Evolutionary conservation across 75 land plant genomes (phyloP).

Genomic region (Azolla pinnata): DNA sequence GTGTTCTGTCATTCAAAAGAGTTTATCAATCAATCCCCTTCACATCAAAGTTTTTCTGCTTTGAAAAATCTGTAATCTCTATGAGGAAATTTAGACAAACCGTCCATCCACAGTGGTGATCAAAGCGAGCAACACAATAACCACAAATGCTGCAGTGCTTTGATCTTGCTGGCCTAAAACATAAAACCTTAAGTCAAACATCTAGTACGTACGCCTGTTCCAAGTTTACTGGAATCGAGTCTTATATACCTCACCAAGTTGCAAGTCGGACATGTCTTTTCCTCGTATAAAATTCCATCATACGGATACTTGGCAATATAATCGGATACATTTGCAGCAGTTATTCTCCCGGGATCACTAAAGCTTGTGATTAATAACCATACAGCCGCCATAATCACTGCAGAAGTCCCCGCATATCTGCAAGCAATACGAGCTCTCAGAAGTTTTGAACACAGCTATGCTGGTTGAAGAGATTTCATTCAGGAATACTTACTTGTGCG

Average conservation of each 20-base stretch:
- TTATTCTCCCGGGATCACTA: conserved; percentile 86
- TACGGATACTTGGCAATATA: conserved; percentile 69
- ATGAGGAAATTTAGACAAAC: conserved; percentile 24
- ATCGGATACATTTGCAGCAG: conserved; percentile 48
- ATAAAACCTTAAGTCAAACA: background rate
- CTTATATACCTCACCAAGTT: conserved; percentile 58
- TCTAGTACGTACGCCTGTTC: background rate
- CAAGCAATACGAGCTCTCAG: conserved; percentile 10
- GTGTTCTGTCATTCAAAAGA: conserved; percentile 55
- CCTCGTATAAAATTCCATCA: conserved; percentile 62
- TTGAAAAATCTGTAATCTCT: background rate
- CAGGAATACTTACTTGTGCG: conserved; percentile 48
- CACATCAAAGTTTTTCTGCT: background rate
- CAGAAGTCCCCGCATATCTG: conserved; percentile 67
- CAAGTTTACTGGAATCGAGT: background rate
- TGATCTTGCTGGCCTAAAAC: conserved; percentile 81
- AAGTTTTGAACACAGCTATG: background rate
- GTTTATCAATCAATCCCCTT: no score
- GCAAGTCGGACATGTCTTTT: conserved; percentile 87
- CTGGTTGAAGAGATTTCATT: background rate
- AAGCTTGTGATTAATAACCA: conserved; percentile 82
- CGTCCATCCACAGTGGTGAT: conserved; percentile 99
- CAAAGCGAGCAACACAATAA: conserved; percentile 95
- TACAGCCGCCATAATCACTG: conserved; percentile 51
- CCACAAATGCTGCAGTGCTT: conserved; percentile 96